A percentile compares a stretch with the other conserved stretches of the same genome.
phyloP scores from a whole-genome alignment of 352 stramenopile species.

The Pythium brassicae region DNA sequence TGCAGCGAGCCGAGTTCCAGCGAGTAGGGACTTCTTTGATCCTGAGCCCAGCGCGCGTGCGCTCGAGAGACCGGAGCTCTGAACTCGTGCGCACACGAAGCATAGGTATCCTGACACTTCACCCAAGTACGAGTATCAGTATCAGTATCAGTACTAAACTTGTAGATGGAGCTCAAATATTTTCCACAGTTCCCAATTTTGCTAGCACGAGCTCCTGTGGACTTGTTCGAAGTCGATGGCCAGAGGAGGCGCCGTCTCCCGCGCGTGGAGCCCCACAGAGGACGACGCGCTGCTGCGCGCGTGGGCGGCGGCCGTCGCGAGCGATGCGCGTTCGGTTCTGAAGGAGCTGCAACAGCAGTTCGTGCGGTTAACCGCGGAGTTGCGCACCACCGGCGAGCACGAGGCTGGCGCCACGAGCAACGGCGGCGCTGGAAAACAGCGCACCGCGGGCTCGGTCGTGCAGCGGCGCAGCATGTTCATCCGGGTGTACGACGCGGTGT shows the following conservation, averaged over 20 bases:
- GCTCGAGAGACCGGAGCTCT: no score
- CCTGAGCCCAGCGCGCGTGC: no score
- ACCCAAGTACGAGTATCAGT: no score
- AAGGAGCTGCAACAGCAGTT: neutral
- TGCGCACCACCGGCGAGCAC: neutral
- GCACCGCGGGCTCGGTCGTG: neutral
- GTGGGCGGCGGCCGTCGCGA: neutral
- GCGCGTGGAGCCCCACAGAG: constrained; percentile 1
- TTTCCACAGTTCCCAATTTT: no score
- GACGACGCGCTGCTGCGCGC: constrained; percentile 9
- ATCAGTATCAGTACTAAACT: no score
- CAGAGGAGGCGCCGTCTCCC: neutral
- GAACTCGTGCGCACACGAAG: no score
- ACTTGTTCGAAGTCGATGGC: no score
- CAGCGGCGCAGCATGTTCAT: constrained; percentile 1
- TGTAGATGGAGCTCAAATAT: no score
- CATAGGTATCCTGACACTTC: no score
- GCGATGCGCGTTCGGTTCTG: neutral
- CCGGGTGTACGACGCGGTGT: constrained; percentile 3
- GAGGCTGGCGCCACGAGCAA: neutral
- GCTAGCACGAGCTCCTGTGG: no score
- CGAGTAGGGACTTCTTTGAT: no score
- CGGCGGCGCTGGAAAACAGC: neutral
- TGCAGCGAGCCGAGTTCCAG: no score
- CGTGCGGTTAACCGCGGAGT: neutral